Conservation (phyloP, 805 yeast species). For the Cyberlindnera bimundalis region DNA sequence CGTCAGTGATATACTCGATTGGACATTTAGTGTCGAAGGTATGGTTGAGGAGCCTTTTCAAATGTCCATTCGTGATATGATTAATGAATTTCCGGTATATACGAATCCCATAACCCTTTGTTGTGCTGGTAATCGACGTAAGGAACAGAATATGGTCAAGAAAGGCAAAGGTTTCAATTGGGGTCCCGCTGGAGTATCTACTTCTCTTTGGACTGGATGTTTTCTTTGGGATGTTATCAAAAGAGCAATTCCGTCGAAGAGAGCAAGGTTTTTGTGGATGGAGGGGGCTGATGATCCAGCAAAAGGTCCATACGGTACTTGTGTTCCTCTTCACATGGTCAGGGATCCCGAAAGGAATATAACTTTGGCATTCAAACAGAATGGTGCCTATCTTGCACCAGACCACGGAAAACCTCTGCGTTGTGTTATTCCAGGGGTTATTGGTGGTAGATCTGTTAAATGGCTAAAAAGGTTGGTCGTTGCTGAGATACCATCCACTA, state of each 20-base stretch:
- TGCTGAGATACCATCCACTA: constrained; percentile 32
- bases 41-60: constrained; percentile 30
- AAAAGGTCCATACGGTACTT: constrained; percentile 34
- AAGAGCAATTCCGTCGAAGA: constrained; percentile 27
- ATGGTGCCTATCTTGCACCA: constrained; percentile 33
- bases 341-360: constrained; percentile 32
- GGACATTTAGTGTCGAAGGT: constrained; percentile 31
- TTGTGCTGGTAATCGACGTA: constrained; percentile 36
- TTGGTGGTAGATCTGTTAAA: constrained; percentile 39
- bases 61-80: constrained; percentile 26
- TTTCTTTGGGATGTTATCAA: constrained; percentile 29
- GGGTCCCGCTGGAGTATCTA: constrained; percentile 35
- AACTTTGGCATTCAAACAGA: constrained; percentile 35
- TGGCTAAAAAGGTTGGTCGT: constrained; percentile 32
- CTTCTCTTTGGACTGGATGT: constrained; percentile 35
- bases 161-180: constrained; percentile 35
- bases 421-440: constrained; percentile 35
- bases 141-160: constrained; percentile 34
- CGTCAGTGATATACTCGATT: constrained; percentile 25
- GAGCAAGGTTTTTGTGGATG: constrained; percentile 33
- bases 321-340: constrained; percentile 32
- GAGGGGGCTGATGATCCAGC: constrained; percentile 34
- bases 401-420: constrained; percentile 37
- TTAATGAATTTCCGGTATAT: constrained; percentile 27
- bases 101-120: constrained; percentile 34